These are phyloP conservation scores for Cicer chorassanicum DNA, from an alignment of 306 rosid genomes.

Conservation along the genomic window DNA sequence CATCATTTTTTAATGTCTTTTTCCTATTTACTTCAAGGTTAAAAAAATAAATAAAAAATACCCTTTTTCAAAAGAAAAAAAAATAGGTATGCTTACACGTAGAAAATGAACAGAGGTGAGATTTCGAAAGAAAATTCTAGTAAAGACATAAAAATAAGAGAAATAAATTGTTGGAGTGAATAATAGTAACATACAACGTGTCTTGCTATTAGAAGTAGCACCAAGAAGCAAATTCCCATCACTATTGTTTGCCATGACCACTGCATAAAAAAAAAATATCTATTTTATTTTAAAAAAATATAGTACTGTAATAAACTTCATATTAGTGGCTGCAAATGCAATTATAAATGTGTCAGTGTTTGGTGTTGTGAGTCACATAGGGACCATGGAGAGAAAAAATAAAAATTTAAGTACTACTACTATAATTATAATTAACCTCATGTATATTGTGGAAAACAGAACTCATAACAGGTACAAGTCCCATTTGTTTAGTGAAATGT, in stretches of 20 bases:
- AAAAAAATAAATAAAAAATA: no score
- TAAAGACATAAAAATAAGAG: not conserved
- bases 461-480: slow-evolving; percentile 69
- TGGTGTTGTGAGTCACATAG: not conserved
- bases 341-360: not conserved
- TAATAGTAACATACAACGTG: slow-evolving; percentile 64
- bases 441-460: slow-evolving; percentile 68
- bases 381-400: not conserved
- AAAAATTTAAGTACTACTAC: not conserved
- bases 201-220: slow-evolving; percentile 72
- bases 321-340: not conserved
- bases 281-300: not conserved
- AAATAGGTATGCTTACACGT: no score
- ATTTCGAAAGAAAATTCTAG: not conserved
- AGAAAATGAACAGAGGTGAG: no score
- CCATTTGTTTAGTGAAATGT: slow-evolving; percentile 83
- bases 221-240: slow-evolving; percentile 89
- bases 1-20: no score
- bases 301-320: not conserved
- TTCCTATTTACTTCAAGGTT: no score
- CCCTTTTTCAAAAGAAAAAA: no score
- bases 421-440: slow-evolving; percentile 57
- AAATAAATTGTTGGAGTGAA: not conserved
- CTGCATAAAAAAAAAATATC: slow-evolving; percentile 54
- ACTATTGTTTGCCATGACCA: slow-evolving; percentile 98